These are phyloP conservation scores for Pinus tabuliformis DNA, from an alignment of 75 land plant species.

Conservation along the genomic window DNA sequence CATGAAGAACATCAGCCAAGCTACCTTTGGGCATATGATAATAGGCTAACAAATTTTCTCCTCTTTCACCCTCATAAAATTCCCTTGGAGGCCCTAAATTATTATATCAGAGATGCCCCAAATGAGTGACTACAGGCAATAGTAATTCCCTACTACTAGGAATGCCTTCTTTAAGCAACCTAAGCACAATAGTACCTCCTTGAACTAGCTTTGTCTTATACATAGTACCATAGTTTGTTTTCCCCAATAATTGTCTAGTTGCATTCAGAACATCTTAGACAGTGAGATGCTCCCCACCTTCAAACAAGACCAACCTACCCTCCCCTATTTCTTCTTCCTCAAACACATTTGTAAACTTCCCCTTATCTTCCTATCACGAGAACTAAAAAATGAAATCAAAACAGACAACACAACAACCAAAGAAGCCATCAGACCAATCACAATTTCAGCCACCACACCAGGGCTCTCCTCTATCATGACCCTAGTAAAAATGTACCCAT, in stretches of 20 bases:
- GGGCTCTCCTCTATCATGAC: slow-evolving; percentile 12
- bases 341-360: slow-evolving; percentile 1
- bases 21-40: slow-evolving; percentile 55
- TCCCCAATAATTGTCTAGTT: slow-evolving; percentile 82
- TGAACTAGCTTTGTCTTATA: slow-evolving; percentile 76
- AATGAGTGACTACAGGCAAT: slow-evolving; percentile 45
- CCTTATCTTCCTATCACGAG: slow-evolving; percentile 42
- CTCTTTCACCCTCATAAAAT: slow-evolving; percentile 70
- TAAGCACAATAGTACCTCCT: slow-evolving; percentile 65
- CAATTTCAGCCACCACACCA: slow-evolving; percentile 65
- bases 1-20: slow-evolving; percentile 72
- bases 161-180: slow-evolving; percentile 70
- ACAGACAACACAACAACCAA: slow-evolving; percentile 48
- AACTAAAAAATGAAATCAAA: slow-evolving; percentile 39
- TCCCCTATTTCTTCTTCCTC: slow-evolving; percentile 38
- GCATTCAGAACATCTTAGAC: slow-evolving; percentile 84
- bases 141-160: slow-evolving; percentile 46
- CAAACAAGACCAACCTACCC: slow-evolving; percentile 68
- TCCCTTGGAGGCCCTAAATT: slow-evolving; percentile 72
- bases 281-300: slow-evolving; percentile 86
- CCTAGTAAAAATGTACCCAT: no score
- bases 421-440: slow-evolving; percentile 66
- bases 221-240: slow-evolving; percentile 73
- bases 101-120: slow-evolving; percentile 64
- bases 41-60: slow-evolving; percentile 55